Percentiles rank a stretch among this genome's conserved stretches.
These are phyloP conservation scores for Zygosaccharomyces sapae DNA, from an alignment of 1,139 yeast genomes.

Conservation along the genomic window DNA sequence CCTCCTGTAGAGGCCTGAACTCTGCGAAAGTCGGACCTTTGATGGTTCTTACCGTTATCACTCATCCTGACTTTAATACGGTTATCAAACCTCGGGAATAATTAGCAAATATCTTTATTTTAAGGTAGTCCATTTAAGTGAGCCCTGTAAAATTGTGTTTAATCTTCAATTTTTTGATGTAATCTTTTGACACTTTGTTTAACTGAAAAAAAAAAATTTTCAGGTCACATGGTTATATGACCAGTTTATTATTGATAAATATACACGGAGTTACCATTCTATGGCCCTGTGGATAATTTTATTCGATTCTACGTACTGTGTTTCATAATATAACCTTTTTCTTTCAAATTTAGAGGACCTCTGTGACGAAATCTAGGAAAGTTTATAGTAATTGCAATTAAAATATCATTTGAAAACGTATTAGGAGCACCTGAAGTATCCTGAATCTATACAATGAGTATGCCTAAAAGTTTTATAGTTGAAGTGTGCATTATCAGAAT, in stretches of 20 bases:
- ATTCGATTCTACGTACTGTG: background rate
- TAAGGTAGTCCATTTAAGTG: background rate
- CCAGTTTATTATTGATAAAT: background rate
- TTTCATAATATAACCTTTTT: background rate
- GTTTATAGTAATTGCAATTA: background rate
- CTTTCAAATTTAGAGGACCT: background rate
- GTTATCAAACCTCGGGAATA: background rate
- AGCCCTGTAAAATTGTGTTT: background rate
- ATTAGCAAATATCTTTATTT: background rate
- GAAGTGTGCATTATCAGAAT: too few relatives aligned
- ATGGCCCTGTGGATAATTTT: background rate
- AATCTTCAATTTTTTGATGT: background rate
- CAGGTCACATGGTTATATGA: conserved; percentile 2
- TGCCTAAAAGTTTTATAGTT: too few relatives aligned
- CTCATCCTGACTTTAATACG: background rate
- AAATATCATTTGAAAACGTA: background rate
- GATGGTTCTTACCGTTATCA: background rate
- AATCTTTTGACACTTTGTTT: background rate
- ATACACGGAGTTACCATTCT: background rate
- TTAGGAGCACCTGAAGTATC: too few relatives aligned
- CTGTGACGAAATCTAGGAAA: background rate
- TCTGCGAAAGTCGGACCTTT: conserved; percentile 5
- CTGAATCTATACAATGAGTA: too few relatives aligned
- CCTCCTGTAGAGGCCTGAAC: conserved; percentile 6
- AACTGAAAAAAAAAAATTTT: conserved; percentile 1